Evolutionary conservation across 2,329 filamentous ascomycete species (phyloP).

Genomic region (Penicillium psychrosexuale): DNA sequence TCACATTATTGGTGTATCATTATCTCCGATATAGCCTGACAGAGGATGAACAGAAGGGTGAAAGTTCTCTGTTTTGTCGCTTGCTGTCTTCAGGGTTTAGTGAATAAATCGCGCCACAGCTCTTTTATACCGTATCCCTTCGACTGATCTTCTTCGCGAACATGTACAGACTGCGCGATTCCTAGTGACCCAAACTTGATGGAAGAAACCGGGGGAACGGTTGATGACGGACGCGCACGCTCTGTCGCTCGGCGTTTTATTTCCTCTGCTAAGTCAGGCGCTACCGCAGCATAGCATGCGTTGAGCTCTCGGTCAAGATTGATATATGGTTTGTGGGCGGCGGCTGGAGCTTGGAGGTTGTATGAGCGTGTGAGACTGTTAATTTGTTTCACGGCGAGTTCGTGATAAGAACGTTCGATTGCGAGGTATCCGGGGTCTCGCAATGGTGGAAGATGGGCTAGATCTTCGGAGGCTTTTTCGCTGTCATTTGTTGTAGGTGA

Average conservation of each 20-base stretch:
- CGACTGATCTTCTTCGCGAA: conserved; percentile 71
- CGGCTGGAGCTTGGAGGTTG: conserved; percentile 88
- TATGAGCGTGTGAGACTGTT: conserved; percentile 82
- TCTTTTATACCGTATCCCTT: conserved; percentile 79
- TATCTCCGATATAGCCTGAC: neutral
- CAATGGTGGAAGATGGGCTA: conserved; percentile 59
- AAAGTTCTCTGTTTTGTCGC: neutral
- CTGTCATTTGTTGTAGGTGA: neutral
- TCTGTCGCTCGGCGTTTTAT: conserved; percentile 66
- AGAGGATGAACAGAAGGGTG: neutral
- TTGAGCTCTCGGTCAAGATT: conserved; percentile 76
- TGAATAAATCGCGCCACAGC: conserved; percentile 81
- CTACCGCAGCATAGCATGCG: conserved; percentile 80
- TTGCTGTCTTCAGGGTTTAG: conserved; percentile 14
- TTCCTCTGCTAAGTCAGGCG: conserved; percentile 67
- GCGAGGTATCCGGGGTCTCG: conserved; percentile 74
- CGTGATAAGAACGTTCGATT: conserved; percentile 71
- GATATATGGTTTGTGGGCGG: conserved; percentile 92
- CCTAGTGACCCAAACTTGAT: conserved; percentile 62
- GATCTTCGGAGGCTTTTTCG: conserved; percentile 13
- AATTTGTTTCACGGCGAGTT: conserved; percentile 70
- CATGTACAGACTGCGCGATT: conserved; percentile 48
- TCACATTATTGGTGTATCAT: neutral
- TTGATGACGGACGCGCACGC: conserved; percentile 39
- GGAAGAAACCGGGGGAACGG: conserved; percentile 31